Evolutionary conservation across 148 eudicot species (phyloP).

Genomic region (Amaranthus palmeri): DNA sequence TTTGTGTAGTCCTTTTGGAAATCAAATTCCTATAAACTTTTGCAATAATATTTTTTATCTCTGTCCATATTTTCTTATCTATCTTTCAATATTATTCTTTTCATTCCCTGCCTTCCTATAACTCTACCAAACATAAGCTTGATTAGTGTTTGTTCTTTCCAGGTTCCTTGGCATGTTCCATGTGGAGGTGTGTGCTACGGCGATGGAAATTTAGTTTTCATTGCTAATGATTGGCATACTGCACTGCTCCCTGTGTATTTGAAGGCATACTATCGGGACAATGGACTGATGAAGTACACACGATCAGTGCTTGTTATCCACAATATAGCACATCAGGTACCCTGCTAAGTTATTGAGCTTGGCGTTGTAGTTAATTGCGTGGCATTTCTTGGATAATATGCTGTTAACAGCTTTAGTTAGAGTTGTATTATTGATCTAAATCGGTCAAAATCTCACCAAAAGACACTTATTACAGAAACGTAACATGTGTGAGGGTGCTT

Average conservation of each 20-base stretch:
- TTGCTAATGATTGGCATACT: slow-evolving; percentile 99
- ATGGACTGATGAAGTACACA: slow-evolving; percentile 73
- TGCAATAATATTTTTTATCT: too few relatives aligned
- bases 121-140: neutral
- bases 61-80: too few relatives aligned
- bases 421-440: too few relatives aligned
- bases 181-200: slow-evolving; percentile 97
- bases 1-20: too few relatives aligned
- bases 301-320: slow-evolving; percentile 94
- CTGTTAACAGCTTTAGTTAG: neutral
- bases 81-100: too few relatives aligned
- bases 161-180: slow-evolving; percentile 98
- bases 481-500: too few relatives aligned
- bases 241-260: slow-evolving; percentile 91
- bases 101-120: too few relatives aligned
- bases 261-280: slow-evolving; percentile 91
- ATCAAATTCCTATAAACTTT: too few relatives aligned
- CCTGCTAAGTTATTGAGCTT: neutral
- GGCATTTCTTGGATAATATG: neutral
- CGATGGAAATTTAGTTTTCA: slow-evolving; percentile 93
- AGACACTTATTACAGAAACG: too few relatives aligned
- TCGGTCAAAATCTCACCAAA: too few relatives aligned
- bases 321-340: slow-evolving; percentile 95
- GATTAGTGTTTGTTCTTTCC: slow-evolving; percentile 18
- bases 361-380: neutral